These are phyloP conservation scores for Lactarius indigo DNA, from an alignment of 768 basidiomycete species.

Conservation along the genomic window DNA sequence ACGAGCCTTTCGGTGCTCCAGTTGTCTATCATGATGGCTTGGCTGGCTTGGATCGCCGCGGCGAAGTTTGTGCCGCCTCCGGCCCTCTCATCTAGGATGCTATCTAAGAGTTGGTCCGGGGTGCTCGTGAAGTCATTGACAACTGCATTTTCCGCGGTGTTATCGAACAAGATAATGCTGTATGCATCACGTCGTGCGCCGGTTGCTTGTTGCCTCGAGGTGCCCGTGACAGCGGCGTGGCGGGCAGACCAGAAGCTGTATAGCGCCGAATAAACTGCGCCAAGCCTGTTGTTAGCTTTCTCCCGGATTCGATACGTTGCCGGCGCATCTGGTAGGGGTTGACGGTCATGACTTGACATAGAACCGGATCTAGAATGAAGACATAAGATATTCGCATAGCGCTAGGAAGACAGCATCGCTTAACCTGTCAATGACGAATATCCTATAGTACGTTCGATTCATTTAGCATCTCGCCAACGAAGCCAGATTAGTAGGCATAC, in stretches of 20 bases:
- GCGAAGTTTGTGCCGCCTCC: slow-evolving; percentile 42
- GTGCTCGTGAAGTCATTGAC: slow-evolving; percentile 46
- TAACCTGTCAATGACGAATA: slow-evolving; percentile 54
- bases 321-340: slow-evolving; percentile 45
- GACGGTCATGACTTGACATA: slow-evolving; percentile 42
- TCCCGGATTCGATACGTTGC: slow-evolving; percentile 37
- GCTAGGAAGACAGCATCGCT: neutral
- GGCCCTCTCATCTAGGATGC: slow-evolving; percentile 35
- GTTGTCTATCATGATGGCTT: slow-evolving; percentile 39
- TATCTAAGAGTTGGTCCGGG: slow-evolving; percentile 42
- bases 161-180: slow-evolving; percentile 48
- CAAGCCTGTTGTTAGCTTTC: slow-evolving; percentile 46
- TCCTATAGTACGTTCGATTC: slow-evolving; percentile 30
- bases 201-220: slow-evolving; percentile 26
- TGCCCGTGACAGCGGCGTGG: slow-evolving; percentile 37
- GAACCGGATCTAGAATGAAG: slow-evolving; percentile 44
- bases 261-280: slow-evolving; percentile 56
- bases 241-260: slow-evolving; percentile 56
- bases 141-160: slow-evolving; percentile 28
- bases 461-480: neutral
- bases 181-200: slow-evolving; percentile 48
- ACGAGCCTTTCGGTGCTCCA: slow-evolving; percentile 51
- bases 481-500: slow-evolving; percentile 34
- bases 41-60: slow-evolving; percentile 38
- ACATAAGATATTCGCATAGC: slow-evolving; percentile 1